These are phyloP conservation scores for Trametes elegans DNA, from an alignment of 768 basidiomycete genomes.

Conservation along the genomic window DNA sequence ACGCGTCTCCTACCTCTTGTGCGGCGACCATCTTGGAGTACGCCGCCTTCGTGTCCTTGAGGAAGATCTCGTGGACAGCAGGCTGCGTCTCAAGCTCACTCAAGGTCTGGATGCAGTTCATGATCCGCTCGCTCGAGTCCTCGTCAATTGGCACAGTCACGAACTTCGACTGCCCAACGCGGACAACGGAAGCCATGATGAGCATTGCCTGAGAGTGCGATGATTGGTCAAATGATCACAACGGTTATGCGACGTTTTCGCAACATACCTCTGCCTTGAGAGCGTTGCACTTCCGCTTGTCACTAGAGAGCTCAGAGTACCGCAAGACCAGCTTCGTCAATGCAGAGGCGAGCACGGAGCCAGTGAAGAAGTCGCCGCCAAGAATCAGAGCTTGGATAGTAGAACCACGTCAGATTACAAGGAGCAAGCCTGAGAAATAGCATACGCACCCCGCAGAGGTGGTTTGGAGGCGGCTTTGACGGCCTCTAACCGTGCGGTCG, in stretches of 20 bases:
- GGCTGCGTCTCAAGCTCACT: slow-evolving; percentile 66
- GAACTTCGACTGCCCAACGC: slow-evolving; percentile 96
- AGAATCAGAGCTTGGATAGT: slow-evolving; percentile 90
- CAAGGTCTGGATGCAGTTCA: slow-evolving; percentile 93
- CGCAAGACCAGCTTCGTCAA: slow-evolving; percentile 90
- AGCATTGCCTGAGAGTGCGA: slow-evolving; percentile 71
- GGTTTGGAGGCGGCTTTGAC: slow-evolving; percentile 89
- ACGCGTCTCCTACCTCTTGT: slow-evolving; percentile 69
- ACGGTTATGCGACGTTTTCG: background rate
- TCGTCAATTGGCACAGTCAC: slow-evolving; percentile 96
- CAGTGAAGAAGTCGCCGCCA: slow-evolving; percentile 97
- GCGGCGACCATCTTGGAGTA: slow-evolving; percentile 95
- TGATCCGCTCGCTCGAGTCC: slow-evolving; percentile 93
- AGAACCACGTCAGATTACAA: too few species aligned
- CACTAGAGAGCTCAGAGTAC: slow-evolving; percentile 49
- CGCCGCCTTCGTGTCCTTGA: slow-evolving; percentile 86
- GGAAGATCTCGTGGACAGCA: slow-evolving; percentile 66
- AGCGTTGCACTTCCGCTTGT: slow-evolving; percentile 57
- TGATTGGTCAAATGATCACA: background rate
- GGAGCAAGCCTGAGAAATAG: too few species aligned
- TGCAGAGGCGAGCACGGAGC: slow-evolving; percentile 83
- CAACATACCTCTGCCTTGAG: slow-evolving; percentile 78
- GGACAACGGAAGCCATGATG: slow-evolving; percentile 96
- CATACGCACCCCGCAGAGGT: slow-evolving; percentile 69
- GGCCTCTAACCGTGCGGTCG: slow-evolving; percentile 66